These are phyloP conservation scores for Botryosphaeria dothidea DNA, from an alignment of 2,329 filamentous ascomycete species.

Conservation along the genomic window DNA sequence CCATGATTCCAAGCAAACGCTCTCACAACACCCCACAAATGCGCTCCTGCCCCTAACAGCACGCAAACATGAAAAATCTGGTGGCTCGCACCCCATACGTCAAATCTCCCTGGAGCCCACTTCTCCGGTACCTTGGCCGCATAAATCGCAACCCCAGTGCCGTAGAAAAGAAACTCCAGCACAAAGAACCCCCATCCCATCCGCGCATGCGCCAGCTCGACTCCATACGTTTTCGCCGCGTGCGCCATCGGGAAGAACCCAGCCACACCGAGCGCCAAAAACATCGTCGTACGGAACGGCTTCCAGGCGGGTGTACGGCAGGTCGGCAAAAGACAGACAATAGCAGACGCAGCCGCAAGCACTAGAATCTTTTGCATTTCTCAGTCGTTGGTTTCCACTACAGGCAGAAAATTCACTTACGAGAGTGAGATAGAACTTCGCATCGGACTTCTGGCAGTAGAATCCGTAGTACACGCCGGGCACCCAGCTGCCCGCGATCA, in stretches of 20 bases:
- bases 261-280: conserved; percentile 44
- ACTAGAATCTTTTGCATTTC: conserved; percentile 15
- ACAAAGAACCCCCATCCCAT: conserved; percentile 45
- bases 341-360: conserved; percentile 33
- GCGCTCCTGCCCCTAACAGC: neutral
- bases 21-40: conserved; percentile 37
- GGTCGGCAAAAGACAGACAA: conserved; percentile 39
- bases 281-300: conserved; percentile 43
- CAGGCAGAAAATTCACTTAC: conserved; percentile 23
- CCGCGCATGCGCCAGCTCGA: conserved; percentile 35
- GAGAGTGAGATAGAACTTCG: conserved; percentile 38
- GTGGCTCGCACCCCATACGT: conserved; percentile 50
- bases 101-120: conserved; percentile 46
- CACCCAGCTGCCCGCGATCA: conserved; percentile 90
- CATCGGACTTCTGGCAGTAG: conserved; percentile 37
- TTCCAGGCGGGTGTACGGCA: conserved; percentile 42
- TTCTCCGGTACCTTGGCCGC: conserved; percentile 45
- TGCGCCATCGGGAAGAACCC: conserved; percentile 45
- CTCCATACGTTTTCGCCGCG: conserved; percentile 32
- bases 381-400: too few species aligned
- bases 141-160: conserved; percentile 42
- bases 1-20: conserved; percentile 26
- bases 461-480: conserved; percentile 69
- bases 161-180: conserved; percentile 41
- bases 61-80: conserved; percentile 53